Percentiles rank a stretch among this genome's conserved stretches.
These are phyloP conservation scores for Penicillium hesseltinei DNA, from an alignment of 2,329 filamentous ascomycete species.

Conservation along the genomic window DNA sequence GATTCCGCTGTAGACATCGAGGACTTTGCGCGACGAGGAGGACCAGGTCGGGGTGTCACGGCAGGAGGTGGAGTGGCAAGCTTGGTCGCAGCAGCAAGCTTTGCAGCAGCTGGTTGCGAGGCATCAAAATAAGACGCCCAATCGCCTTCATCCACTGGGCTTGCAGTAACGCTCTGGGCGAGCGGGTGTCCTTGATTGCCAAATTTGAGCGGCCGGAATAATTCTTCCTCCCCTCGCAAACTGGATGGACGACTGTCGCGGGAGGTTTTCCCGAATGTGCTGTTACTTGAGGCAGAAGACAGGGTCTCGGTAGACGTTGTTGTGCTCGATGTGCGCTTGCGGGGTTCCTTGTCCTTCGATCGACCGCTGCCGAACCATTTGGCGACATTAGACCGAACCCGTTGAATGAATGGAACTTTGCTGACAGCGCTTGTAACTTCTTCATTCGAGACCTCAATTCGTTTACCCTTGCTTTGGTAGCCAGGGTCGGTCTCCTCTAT, in stretches of 20 bases:
- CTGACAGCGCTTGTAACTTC: slow-evolving; percentile 90
- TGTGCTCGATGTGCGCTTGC: slow-evolving; percentile 54
- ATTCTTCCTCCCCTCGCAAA: slow-evolving; percentile 57
- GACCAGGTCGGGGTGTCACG: slow-evolving; percentile 36
- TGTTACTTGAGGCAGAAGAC: slow-evolving; percentile 55
- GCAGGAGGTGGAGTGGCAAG: slow-evolving; percentile 19
- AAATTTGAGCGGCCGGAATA: slow-evolving; percentile 51
- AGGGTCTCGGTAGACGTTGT: slow-evolving; percentile 53
- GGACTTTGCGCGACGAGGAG: slow-evolving; percentile 42
- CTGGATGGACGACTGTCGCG: slow-evolving; percentile 54
- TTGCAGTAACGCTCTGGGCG: slow-evolving; percentile 70
- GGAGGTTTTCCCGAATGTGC: slow-evolving; percentile 55
- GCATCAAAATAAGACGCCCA: slow-evolving; percentile 40
- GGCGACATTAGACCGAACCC: slow-evolving; percentile 73
- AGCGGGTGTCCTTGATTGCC: slow-evolving; percentile 64
- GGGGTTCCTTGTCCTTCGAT: slow-evolving; percentile 41
- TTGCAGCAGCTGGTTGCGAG: slow-evolving; percentile 12
- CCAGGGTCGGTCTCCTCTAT: slow-evolving; percentile 91
- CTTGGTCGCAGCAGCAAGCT: slow-evolving; percentile 4
- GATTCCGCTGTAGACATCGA: slow-evolving; percentile 49
- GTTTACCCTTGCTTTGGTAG: slow-evolving; percentile 72
- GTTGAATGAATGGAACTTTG: slow-evolving; percentile 81
- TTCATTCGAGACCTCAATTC: slow-evolving; percentile 86
- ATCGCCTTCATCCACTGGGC: slow-evolving; percentile 54
- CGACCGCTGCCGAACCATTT: slow-evolving; percentile 57